These are phyloP conservation scores for Pseudozyma tsukubaensis DNA, from an alignment of 1,284 basidiomycete genomes.

Conservation along the genomic window DNA sequence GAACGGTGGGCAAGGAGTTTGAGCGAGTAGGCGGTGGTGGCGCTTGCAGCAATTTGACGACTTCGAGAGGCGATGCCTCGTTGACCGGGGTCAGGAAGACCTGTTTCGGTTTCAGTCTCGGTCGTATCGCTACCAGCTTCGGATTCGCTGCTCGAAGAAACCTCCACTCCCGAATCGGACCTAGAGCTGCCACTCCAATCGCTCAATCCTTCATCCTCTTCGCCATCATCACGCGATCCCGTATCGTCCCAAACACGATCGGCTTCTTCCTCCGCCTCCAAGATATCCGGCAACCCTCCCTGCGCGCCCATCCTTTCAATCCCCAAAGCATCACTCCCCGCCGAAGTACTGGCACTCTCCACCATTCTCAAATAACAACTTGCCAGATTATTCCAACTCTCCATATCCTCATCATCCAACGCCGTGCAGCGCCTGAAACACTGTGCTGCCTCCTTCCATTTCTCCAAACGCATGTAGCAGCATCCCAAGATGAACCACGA, in stretches of 20 bases:
- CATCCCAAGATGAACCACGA: slow-evolving; percentile 98
- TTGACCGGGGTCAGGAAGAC: slow-evolving; percentile 27
- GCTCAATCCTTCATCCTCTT: slow-evolving; percentile 25
- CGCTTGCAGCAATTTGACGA: slow-evolving; percentile 3
- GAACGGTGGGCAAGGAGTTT: slow-evolving; percentile 94
- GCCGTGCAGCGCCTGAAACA: slow-evolving; percentile 87
- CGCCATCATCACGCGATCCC: background rate
- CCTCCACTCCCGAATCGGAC: slow-evolving; percentile 48
- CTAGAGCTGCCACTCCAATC: slow-evolving; percentile 50
- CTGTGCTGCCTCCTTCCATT: slow-evolving; percentile 80
- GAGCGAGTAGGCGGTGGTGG: slow-evolving; percentile 71
- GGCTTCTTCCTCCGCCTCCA: slow-evolving; percentile 52
- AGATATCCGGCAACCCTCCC: slow-evolving; percentile 33
- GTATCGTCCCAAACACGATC: slow-evolving; percentile 42
- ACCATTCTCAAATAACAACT: slow-evolving; percentile 81
- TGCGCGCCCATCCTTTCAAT: slow-evolving; percentile 39
- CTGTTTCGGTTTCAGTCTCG: slow-evolving; percentile 38
- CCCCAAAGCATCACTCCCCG: slow-evolving; percentile 32
- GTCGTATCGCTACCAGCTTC: slow-evolving; percentile 24
- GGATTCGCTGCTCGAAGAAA: slow-evolving; percentile 30
- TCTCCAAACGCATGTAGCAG: slow-evolving; percentile 80
- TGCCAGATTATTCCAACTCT: slow-evolving; percentile 98
- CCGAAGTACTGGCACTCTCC: slow-evolving; percentile 25
- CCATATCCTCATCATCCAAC: slow-evolving; percentile 94
- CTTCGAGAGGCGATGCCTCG: background rate